phyloP scores from a whole-genome alignment of 2,329 filamentous ascomycete species.

The Diaporthe citriasiana region DNA sequence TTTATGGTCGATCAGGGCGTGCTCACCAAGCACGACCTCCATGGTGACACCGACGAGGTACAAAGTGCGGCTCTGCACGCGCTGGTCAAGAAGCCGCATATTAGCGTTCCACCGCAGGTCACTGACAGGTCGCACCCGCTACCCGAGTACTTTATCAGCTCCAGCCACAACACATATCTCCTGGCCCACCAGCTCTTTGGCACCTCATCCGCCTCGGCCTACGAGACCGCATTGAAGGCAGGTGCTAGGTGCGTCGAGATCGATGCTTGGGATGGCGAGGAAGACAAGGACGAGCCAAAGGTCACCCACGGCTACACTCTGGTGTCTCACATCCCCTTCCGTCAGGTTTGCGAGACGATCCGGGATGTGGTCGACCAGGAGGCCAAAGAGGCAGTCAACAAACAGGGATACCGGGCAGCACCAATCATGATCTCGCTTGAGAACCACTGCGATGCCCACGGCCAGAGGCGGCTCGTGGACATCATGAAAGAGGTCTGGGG shows the following conservation, averaged over 20 bases:
- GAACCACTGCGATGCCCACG: conserved; percentile 73
- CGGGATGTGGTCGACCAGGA: conserved; percentile 73
- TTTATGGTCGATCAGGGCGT: conserved; percentile 68
- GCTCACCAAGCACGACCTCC: conserved; percentile 63
- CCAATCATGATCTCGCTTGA: conserved; percentile 77
- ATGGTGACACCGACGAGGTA: conserved; percentile 58
- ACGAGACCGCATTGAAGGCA: conserved; percentile 72
- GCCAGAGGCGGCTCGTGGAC: conserved; percentile 72
- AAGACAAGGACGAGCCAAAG: conserved; percentile 74
- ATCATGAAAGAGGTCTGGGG: conserved; percentile 77
- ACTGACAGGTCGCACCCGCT: conserved; percentile 72
- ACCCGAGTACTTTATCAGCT: conserved; percentile 80
- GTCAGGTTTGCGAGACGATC: conserved; percentile 75
- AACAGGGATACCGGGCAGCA: conserved; percentile 59
- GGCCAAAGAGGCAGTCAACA: conserved; percentile 57
- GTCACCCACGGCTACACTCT: conserved; percentile 80
- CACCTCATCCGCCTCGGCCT: conserved; percentile 72
- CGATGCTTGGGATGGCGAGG: conserved; percentile 78
- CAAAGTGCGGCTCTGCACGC: conserved; percentile 61
- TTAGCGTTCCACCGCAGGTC: conserved; percentile 67
- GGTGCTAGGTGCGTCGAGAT: conserved; percentile 81
- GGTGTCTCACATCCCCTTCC: conserved; percentile 75
- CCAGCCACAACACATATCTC: conserved; percentile 81
- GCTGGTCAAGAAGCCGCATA: conserved; percentile 70
- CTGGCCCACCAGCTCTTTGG: conserved; percentile 79